Evolutionary conservation across 148 eudicot genomes (phyloP).

Genomic region (Arctostaphylos glauca): DNA sequence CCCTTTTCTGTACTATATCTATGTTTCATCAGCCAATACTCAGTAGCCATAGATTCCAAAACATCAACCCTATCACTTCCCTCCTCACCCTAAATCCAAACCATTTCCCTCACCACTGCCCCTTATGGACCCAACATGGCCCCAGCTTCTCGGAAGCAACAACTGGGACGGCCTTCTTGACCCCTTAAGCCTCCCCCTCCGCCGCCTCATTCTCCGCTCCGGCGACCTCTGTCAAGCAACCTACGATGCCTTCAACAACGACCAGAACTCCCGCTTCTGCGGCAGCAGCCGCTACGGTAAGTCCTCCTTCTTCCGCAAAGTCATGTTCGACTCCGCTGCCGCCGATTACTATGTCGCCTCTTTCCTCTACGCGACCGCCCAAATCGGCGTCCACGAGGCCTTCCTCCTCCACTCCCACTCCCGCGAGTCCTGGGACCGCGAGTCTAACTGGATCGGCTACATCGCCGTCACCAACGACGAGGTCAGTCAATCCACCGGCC

Average conservation of each 20-base stretch:
- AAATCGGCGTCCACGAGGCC: conserved; percentile 13
- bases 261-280: conserved; percentile 21
- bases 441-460: conserved; percentile 31
- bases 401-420: conserved; percentile 17
- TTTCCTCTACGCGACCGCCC: conserved; percentile 29
- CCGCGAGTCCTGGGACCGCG: conserved; percentile 21
- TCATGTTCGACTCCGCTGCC: conserved; percentile 14
- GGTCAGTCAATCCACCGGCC: conserved; percentile 2
- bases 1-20: not conserved
- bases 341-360: conserved; percentile 10
- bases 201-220: conserved; percentile 65
- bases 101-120: not conserved
- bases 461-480: conserved; percentile 25
- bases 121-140: conserved; percentile 33
- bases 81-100: not conserved
- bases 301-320: conserved; percentile 18
- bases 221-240: conserved; percentile 94
- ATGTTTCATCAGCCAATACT: not conserved
- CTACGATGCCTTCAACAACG: conserved; percentile 39
- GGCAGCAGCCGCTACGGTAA: conserved; percentile 26
- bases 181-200: conserved; percentile 61
- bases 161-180: conserved; percentile 68
- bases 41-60: not conserved
- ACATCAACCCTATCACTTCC: conserved; percentile 2
- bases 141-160: conserved; percentile 48